Conservation (phyloP, 768 basidiomycete species). For the Suillus paluster region DNA sequence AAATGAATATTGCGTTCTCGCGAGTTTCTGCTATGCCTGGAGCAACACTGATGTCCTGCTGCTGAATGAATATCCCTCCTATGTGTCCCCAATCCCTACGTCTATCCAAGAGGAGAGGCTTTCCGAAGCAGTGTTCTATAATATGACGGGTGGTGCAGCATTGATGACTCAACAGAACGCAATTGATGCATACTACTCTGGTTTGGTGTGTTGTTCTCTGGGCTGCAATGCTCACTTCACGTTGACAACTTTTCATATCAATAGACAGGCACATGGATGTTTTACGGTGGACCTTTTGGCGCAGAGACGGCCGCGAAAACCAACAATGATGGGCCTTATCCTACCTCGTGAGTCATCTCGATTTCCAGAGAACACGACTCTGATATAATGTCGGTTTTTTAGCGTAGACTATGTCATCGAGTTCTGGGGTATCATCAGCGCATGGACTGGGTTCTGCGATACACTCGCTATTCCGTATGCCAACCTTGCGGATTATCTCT, state of each 20-base stretch:
- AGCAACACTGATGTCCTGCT: conserved; percentile 25
- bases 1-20: conserved; percentile 28
- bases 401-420: conserved; percentile 24
- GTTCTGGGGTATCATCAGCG: conserved; percentile 26
- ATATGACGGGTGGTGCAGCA: conserved; percentile 21
- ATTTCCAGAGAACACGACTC: not conserved
- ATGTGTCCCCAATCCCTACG: conserved; percentile 8
- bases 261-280: conserved; percentile 22
- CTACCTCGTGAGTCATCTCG: conserved; percentile 18
- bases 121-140: conserved; percentile 23
- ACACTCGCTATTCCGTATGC: conserved; percentile 25
- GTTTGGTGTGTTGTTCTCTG: conserved; percentile 17
- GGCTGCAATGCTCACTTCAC: not conserved
- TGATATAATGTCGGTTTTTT: not conserved
- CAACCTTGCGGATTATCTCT: conserved; percentile 27
- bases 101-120: conserved; percentile 17
- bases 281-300: conserved; percentile 14
- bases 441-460: conserved; percentile 28
- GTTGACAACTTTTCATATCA: not conserved
- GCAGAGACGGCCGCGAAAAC: conserved; percentile 8
- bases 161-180: conserved; percentile 26
- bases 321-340: conserved; percentile 24
- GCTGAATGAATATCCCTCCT: conserved; percentile 17
- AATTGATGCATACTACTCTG: conserved; percentile 25
- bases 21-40: conserved; percentile 29